Percentiles rank a stretch among this genome's conserved stretches.
phyloP scores from a whole-genome alignment of 306 rosid species.

The Morella rubra region DNA sequence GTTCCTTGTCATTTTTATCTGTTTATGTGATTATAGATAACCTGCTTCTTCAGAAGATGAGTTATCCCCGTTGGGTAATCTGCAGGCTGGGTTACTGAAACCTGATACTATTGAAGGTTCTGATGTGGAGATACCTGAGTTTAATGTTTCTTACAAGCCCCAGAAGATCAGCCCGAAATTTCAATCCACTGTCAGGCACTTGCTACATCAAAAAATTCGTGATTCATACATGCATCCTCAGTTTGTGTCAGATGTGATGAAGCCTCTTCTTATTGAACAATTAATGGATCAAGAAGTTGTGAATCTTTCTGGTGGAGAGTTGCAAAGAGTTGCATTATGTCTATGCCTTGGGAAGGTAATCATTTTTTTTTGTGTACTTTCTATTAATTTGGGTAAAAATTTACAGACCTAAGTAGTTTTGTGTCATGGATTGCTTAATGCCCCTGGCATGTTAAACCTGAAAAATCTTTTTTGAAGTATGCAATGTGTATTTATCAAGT shows the following conservation, averaged over 20 bases:
- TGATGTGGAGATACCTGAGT: constrained; percentile 84
- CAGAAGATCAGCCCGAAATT: constrained; percentile 94
- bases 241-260: constrained; percentile 93
- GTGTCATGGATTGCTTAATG: background rate
- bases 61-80: constrained; percentile 2
- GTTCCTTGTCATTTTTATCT: background rate
- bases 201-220: constrained; percentile 72
- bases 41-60: background rate
- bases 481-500: background rate
- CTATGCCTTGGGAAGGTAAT: constrained; percentile 96
- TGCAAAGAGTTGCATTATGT: constrained; percentile 95
- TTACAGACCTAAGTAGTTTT: background rate
- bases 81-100: constrained; percentile 94
- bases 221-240: constrained; percentile 89
- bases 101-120: constrained; percentile 73
- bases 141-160: constrained; percentile 94
- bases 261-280: constrained; percentile 93
- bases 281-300: constrained; percentile 94
- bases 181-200: constrained; percentile 67
- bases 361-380: constrained; percentile 20
- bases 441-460: background rate
- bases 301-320: constrained; percentile 98
- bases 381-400: background rate
- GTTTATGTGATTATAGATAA: background rate
- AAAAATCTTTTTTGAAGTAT: background rate